Conservation (phyloP, 805 yeast species). For the Ogataea populi-albae region DNA sequence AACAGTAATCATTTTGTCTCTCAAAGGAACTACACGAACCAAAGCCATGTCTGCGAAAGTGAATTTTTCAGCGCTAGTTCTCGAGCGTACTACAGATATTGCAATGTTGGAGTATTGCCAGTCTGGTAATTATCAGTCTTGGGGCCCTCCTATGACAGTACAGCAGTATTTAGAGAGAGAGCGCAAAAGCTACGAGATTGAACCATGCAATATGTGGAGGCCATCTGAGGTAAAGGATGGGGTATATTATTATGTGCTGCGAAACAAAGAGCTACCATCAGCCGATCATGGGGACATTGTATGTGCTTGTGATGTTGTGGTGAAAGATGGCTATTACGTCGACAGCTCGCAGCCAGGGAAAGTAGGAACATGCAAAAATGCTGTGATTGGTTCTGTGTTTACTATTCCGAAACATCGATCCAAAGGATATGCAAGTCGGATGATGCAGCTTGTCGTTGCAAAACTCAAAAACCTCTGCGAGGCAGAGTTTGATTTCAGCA, state of each 20-base stretch:
- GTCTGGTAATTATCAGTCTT: constrained; percentile 18
- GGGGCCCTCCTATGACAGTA: constrained; percentile 27
- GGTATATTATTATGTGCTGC: constrained; percentile 27
- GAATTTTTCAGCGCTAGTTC: too few relatives aligned
- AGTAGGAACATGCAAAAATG: constrained; percentile 16
- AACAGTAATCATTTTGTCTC: too few relatives aligned
- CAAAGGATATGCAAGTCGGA: constrained; percentile 51
- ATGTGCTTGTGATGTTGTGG: constrained; percentile 30
- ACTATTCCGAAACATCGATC: constrained; percentile 48
- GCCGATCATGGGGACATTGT: constrained; percentile 21
- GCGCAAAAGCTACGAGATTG: constrained; percentile 11
- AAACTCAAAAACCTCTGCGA: constrained; percentile 13
- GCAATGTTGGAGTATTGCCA: constrained; percentile 22
- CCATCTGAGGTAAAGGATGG: constrained; percentile 15
- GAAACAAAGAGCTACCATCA: constrained; percentile 15
- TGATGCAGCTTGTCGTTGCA: constrained; percentile 40
- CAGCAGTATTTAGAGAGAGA: constrained; percentile 27
- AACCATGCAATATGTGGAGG: constrained; percentile 23
- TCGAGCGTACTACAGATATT: constrained; percentile 20
- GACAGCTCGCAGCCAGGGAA: constrained; percentile 3
- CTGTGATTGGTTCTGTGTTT: constrained; percentile 58
- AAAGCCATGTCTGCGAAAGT: too few relatives aligned
- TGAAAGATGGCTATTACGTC: constrained; percentile 21
- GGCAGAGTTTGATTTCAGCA: constrained; percentile 34
- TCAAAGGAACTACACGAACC: too few relatives aligned